Conservation (phyloP, 2,329 filamentous ascomycete genomes). For the Curvularia eragrostidis region DNA sequence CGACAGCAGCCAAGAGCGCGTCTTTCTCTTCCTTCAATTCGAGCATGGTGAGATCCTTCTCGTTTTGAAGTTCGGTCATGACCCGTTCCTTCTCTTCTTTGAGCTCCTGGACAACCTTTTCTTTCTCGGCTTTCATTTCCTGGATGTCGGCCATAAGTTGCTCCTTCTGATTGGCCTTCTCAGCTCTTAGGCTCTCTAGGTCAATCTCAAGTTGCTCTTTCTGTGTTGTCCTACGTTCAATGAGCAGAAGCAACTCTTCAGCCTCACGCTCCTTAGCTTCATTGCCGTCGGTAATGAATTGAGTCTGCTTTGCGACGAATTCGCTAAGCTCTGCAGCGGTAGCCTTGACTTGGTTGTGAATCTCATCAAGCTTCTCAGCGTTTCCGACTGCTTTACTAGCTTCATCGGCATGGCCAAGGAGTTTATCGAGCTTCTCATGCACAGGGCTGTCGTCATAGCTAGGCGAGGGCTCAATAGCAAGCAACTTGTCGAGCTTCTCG, state of each 20-base stretch:
- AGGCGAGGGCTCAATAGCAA: constrained; percentile 53
- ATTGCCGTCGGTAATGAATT: constrained; percentile 76
- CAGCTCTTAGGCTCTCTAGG: constrained; percentile 52
- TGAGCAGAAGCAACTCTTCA: constrained; percentile 78
- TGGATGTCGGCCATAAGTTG: constrained; percentile 58
- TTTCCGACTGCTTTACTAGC: constrained; percentile 75
- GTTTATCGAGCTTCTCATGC: constrained; percentile 62
- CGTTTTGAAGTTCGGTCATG: constrained; percentile 45
- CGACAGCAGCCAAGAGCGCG: constrained; percentile 59
- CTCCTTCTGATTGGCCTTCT: constrained; percentile 69
- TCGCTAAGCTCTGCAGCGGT: constrained; percentile 84
- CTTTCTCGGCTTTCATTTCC: constrained; percentile 54
- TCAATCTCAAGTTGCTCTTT: constrained; percentile 65
- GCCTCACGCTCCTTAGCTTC: constrained; percentile 80
- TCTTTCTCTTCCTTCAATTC: constrained; percentile 54
- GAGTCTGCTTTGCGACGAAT: constrained; percentile 79
- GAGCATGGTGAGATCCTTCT: constrained; percentile 44
- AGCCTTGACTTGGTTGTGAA: constrained; percentile 83
- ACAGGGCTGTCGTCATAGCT: constrained; percentile 57
- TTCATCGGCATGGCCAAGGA: constrained; percentile 65
- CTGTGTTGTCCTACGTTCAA: constrained; percentile 76
- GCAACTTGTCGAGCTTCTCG: constrained; percentile 56
- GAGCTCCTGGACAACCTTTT: constrained; percentile 45
- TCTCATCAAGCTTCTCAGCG: constrained; percentile 83
- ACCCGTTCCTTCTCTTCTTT: constrained; percentile 53